Evolutionary conservation across 1,284 basidiomycete genomes (phyloP).

Genomic region (Veloboletus limbatus): DNA sequence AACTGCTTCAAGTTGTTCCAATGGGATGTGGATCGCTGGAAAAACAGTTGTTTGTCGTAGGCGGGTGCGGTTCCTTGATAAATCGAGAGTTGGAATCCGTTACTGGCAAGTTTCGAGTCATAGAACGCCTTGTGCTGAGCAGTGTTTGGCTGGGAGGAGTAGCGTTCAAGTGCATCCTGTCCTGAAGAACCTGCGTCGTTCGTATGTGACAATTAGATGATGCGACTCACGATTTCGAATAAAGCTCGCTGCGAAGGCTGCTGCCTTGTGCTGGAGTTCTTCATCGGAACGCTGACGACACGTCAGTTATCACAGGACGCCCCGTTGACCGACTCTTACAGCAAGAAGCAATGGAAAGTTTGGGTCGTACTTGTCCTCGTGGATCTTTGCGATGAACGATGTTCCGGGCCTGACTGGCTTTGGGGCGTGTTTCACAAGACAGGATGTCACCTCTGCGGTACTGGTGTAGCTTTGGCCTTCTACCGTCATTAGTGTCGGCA

Average conservation of each 20-base stretch:
- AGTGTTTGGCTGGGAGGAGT: constrained; percentile 42
- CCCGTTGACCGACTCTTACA: constrained; percentile 32
- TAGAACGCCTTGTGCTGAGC: constrained; percentile 52
- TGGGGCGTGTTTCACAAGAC: constrained; percentile 46
- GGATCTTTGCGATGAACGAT: constrained; percentile 44
- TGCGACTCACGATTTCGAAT: constrained; percentile 44
- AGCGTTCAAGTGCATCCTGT: constrained; percentile 43
- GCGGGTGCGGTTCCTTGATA: constrained; percentile 40
- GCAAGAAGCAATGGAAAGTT: constrained; percentile 52
- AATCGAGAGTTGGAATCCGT: constrained; percentile 46
- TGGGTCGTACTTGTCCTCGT: constrained; percentile 56
- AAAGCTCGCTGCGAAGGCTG: constrained; percentile 40
- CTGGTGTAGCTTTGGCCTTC: constrained; percentile 45
- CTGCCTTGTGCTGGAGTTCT: constrained; percentile 46
- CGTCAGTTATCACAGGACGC: neutral
- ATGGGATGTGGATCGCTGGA: constrained; percentile 39
- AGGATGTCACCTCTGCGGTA: constrained; percentile 47
- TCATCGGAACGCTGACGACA: constrained; percentile 45
- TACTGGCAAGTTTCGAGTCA: constrained; percentile 45
- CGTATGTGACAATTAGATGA: constrained; percentile 21
- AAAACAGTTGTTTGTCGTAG: constrained; percentile 40
- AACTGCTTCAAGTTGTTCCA: constrained; percentile 41
- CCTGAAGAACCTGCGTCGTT: constrained; percentile 8
- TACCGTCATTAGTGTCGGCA: constrained; percentile 52
- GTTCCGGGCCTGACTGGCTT: constrained; percentile 39